Evolutionary conservation across 2,329 filamentous ascomycete genomes (phyloP), one percentile per base, ranked within the genome.

Genomic region (Fusarium fujikuroi): DNA sequence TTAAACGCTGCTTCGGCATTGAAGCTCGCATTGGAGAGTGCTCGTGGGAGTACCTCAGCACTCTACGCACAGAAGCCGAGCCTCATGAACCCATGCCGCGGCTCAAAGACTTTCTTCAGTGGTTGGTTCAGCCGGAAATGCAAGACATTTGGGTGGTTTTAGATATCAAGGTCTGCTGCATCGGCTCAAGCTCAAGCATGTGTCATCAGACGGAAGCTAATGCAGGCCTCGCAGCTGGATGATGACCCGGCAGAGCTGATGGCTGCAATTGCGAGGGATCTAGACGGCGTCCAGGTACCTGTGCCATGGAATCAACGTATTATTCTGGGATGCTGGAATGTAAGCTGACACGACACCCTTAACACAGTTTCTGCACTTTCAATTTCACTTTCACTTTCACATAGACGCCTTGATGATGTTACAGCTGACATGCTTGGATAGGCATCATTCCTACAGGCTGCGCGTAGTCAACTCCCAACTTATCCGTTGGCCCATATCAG

Each of bases 1-100:
- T 98, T 39, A 91, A 93, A 81, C 89, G 95, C 52, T 97, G 94
- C 81, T 98, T 93, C 80, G 95, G 95, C 18, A 83, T 90, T n/a
- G 85, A 92, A 37, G 87, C 91, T 39, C 91, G 89, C 76, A 88
- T 98, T 66, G 87, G 89, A 54, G 93, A 97, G 77, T 93, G 90
- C 80, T 89, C 92, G 66, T 97, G 93, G 92, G 85, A 86, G 9
- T 92, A 94, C 75, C 83, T 98, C 53, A 88, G 88, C 74, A 88
- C 88, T 6, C 83, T 97, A 43, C 86, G 88, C 44, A 97, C 94
- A 1, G 69, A 92, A 10, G 85, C 87, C 63, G 87, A 88, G 69
- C 94, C 94, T 14, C 87, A 90, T 63, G 88, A 93, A 79, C 85
- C 87, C 2, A 92, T 98, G 90, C 91, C 95, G 9, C 86, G 92